A percentile compares a stretch with the other conserved stretches of the same genome.
phyloP scores from a whole-genome alignment of 768 basidiomycete genomes.

The Lentinula guzmanii region DNA sequence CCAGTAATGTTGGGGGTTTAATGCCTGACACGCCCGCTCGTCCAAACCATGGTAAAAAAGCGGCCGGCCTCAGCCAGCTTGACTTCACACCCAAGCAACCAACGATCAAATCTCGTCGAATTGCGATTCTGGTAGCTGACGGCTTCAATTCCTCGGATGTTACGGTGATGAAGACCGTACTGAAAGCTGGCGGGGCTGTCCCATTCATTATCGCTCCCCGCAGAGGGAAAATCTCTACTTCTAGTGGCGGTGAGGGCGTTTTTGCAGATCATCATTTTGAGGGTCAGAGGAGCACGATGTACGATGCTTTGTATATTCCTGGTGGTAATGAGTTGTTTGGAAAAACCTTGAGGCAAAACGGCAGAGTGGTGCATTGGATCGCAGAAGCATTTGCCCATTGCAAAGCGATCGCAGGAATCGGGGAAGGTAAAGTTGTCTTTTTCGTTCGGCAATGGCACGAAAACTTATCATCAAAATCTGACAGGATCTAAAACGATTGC shows the following conservation, averaged over 20 bases:
- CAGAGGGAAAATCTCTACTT: constrained; percentile 47
- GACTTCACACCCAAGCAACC: constrained; percentile 49
- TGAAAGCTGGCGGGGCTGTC: constrained; percentile 43
- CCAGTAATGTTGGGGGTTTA: constrained; percentile 55
- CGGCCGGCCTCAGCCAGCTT: constrained; percentile 52
- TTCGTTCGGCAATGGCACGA: no score
- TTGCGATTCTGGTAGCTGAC: constrained; percentile 73
- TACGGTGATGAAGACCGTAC: constrained; percentile 40
- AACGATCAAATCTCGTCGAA: constrained; percentile 58
- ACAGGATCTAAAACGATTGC: no score
- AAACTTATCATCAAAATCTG: no score
- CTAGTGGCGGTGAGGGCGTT: constrained; percentile 27
- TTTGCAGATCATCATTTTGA: constrained; percentile 69
- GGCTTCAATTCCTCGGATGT: constrained; percentile 65
- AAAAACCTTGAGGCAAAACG: constrained; percentile 52
- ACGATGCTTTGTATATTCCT: constrained; percentile 78
- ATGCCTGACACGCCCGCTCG: constrained; percentile 46
- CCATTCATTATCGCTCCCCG: constrained; percentile 63
- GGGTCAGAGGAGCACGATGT: constrained; percentile 75
- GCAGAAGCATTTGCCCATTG: constrained; percentile 84
- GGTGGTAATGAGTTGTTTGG: constrained; percentile 54
- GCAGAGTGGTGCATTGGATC: constrained; percentile 75
- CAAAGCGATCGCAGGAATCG: constrained; percentile 76
- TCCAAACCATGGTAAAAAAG: constrained; percentile 52
- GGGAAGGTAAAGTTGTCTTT: constrained; percentile 46